These are phyloP conservation scores for Chlorencoelia australis DNA, from an alignment of 2,329 filamentous ascomycete genomes.

Conservation along the genomic window DNA sequence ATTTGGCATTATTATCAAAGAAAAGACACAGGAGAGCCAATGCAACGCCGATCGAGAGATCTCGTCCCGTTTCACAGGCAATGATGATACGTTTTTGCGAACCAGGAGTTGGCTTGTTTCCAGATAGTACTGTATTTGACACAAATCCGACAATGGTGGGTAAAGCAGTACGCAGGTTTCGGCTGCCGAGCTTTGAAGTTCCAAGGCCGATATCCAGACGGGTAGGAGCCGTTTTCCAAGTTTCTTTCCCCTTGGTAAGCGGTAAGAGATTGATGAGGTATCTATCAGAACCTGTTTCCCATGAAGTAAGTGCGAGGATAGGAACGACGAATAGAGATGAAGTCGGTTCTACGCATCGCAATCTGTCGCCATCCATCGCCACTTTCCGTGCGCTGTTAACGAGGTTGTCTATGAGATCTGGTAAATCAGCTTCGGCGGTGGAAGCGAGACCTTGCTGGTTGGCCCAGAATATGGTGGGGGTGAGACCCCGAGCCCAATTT, in stretches of 20 bases:
- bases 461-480: slow-evolving; percentile 69
- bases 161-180: slow-evolving; percentile 68
- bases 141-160: slow-evolving; percentile 28
- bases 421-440: slow-evolving; percentile 55
- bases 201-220: slow-evolving; percentile 52
- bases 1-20: slow-evolving; percentile 52
- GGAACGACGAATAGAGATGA: slow-evolving; percentile 19
- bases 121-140: neutral
- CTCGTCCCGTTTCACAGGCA: slow-evolving; percentile 67
- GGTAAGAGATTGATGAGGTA: slow-evolving; percentile 33
- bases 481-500: slow-evolving; percentile 79
- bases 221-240: slow-evolving; percentile 29
- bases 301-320: slow-evolving; percentile 9
- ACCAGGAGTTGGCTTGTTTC: no score
- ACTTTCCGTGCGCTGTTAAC: slow-evolving; percentile 22
- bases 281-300: neutral
- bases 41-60: slow-evolving; percentile 68
- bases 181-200: slow-evolving; percentile 66
- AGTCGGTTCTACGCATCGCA: slow-evolving; percentile 21
- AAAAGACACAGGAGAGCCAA: slow-evolving; percentile 68
- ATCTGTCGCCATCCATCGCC: neutral
- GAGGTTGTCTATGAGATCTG: slow-evolving; percentile 38
- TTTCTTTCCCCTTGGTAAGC: slow-evolving; percentile 35
- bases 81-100: slow-evolving; percentile 43
- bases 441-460: slow-evolving; percentile 50